Evolutionary conservation across 176 grass and related monocot genomes (phyloP), one percentile per base, ranked within the genome.

Genomic region (Musa schizocarpa): DNA sequence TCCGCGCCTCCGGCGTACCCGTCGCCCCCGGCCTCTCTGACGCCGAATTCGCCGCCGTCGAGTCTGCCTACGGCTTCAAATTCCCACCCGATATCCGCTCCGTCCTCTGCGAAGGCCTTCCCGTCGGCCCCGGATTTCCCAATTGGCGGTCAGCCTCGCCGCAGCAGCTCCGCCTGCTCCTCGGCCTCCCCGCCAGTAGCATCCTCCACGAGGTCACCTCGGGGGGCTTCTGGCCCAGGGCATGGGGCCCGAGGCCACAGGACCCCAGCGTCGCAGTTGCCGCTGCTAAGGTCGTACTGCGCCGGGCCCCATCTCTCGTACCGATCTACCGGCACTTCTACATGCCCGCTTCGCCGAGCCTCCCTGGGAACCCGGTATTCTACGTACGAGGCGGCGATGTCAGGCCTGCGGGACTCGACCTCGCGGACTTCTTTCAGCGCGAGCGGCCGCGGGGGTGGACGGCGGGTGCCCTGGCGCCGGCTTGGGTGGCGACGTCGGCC

Each of bases 321-420:
- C 75, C 75, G 49, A 53, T 77, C 62, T 67, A 77, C 20, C 62
- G 75, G n/a, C n/a, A 53, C 62, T 77, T 53, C 48, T 77, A 77
- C 75, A 19, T 77, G 17, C 75, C 75, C 11, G 21, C 63, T 14
- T 1, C 50, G 12, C 63, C 75, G 20, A 21, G 1, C 49, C 50
- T 77, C 49, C 20, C 75, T 11, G 75, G 75, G 50, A 77, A 77
- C 21, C 75, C 75, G 9, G 75, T 77, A 19, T 67, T 77, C 62
- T 66, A 65, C 19, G 22, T 77, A 3, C 22, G 62, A 3, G 21
- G 49, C 20, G n/a, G 62, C 1, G 75, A 77, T 2, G 75, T 77
- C 19, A 19, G 62, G 50, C n/a, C 20, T 43, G 48, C 62, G 4
- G 75, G 43, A 19, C 9, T 77, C 75, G 75, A 77, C 50, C 59